phyloP scores from a whole-genome alignment of 1,139 yeast genomes.

The Pichia kudriavzevii region DNA sequence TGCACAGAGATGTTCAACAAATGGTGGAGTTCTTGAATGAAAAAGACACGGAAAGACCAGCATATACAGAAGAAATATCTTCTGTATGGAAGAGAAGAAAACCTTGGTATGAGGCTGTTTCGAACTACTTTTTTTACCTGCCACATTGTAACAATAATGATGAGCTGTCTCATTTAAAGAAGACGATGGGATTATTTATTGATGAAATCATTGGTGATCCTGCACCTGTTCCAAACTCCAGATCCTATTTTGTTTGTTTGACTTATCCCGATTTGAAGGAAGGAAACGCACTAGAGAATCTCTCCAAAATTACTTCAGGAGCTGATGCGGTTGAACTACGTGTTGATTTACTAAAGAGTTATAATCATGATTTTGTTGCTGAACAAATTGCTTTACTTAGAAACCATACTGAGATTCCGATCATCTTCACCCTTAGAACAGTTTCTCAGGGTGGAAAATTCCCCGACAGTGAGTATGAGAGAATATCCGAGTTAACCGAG shows the following conservation, averaged over 20 bases:
- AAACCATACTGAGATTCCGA: conserved; percentile 59
- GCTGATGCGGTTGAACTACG: conserved; percentile 78
- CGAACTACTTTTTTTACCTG: conserved; percentile 72
- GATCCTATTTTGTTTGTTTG: conserved; percentile 69
- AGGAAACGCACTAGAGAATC: conserved; percentile 29
- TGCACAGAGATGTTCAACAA: conserved; percentile 80
- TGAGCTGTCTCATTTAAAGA: conserved; percentile 53
- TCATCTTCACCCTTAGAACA: conserved; percentile 76
- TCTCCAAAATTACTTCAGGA: conserved; percentile 57
- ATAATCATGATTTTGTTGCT: conserved; percentile 50
- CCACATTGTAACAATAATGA: conserved; percentile 54
- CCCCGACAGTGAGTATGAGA: conserved; percentile 45
- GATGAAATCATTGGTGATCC: conserved; percentile 55
- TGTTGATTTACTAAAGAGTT: conserved; percentile 58
- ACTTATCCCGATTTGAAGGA: conserved; percentile 52
- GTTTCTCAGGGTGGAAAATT: conserved; percentile 75
- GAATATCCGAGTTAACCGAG: conserved; percentile 44
- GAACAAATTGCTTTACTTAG: conserved; percentile 70
- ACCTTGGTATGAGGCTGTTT: conserved; percentile 70
- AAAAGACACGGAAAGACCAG: conserved; percentile 80
- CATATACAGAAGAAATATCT: conserved; percentile 68
- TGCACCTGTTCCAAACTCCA: conserved; percentile 39
- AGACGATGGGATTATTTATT: conserved; percentile 52
- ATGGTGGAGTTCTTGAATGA: conserved; percentile 65
- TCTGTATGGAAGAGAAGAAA: conserved; percentile 83